Evolutionary conservation across 129 eudicot species (phyloP).

Genomic region (Oenanthe sinensis): DNA sequence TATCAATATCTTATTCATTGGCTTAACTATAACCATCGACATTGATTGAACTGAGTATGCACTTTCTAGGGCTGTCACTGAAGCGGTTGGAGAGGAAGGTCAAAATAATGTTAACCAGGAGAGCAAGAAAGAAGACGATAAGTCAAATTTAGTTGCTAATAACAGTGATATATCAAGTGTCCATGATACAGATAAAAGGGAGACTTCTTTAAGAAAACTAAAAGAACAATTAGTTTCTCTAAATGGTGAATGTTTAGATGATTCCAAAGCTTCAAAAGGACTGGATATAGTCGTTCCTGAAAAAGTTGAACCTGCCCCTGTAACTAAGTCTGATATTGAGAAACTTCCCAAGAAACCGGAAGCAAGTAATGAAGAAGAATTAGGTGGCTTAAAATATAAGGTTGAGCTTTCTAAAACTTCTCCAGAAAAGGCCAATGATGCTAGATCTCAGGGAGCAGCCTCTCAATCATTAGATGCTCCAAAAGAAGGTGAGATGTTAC

Average conservation of each 20-base stretch:
- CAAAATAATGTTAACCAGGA: conserved; percentile 25
- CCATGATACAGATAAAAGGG: conserved; percentile 14
- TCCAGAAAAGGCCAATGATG: conserved; percentile 37
- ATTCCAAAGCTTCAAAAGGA: conserved; percentile 20
- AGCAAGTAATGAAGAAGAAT: conserved; percentile 23
- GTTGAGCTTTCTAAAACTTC: conserved; percentile 36
- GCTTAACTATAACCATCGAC: background rate
- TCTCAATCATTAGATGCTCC: background rate
- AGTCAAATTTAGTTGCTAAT: conserved; percentile 12
- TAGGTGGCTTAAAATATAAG: conserved; percentile 21
- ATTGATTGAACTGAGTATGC: background rate
- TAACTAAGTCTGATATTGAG: conserved; percentile 14
- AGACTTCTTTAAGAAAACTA: conserved; percentile 25
- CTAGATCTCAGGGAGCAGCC: conserved; percentile 2
- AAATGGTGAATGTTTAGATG: conserved; percentile 16
- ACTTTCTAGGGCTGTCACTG: conserved; percentile 41
- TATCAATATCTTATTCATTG: conserved; percentile 10
- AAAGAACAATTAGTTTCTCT: conserved; percentile 27
- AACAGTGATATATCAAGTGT: conserved; percentile 14
- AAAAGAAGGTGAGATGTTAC: background rate
- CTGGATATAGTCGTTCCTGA: conserved; percentile 16
- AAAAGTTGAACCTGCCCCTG: conserved; percentile 12
- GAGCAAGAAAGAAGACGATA: conserved; percentile 28
- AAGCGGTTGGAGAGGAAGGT: conserved; percentile 33
- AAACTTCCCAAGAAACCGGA: conserved; percentile 13